These are phyloP conservation scores for Coleophoma eucalyptorum DNA, from an alignment of 2,329 filamentous ascomycete genomes.

Conservation along the genomic window DNA sequence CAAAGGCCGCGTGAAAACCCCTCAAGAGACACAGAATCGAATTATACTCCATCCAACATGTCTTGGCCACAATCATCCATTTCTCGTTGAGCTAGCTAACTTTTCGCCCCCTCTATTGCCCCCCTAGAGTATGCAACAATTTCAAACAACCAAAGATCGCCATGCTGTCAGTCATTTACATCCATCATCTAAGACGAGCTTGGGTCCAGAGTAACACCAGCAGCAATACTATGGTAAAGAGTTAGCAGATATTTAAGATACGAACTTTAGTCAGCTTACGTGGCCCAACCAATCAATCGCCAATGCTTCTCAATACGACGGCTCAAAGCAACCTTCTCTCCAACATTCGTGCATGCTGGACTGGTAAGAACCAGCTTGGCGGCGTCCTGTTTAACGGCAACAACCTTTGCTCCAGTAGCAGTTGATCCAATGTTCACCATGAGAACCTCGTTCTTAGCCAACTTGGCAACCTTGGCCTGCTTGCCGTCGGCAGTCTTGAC, in stretches of 20 bases:
- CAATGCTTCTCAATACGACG: constrained; percentile 99
- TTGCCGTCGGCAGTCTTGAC: constrained; percentile 98
- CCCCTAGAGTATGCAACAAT: too few species aligned
- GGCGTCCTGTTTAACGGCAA: constrained; percentile 95
- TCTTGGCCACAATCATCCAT: too few species aligned
- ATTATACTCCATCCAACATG: too few species aligned
- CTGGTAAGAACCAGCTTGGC: constrained; percentile 91
- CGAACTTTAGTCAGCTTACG: constrained; percentile 42
- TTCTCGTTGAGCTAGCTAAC: background rate
- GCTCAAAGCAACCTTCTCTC: constrained; percentile 95
- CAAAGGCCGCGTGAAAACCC: too few species aligned
- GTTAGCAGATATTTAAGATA: background rate
- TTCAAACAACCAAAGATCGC: too few species aligned
- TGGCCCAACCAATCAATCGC: constrained; percentile 91
- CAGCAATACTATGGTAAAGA: constrained; percentile 14
- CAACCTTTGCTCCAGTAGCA: constrained; percentile 94
- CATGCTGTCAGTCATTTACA: too few species aligned
- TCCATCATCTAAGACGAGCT: constrained; percentile 6
- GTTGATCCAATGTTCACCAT: constrained; percentile 99
- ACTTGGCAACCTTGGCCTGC: constrained; percentile 98
- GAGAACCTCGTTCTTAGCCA: constrained; percentile 97
- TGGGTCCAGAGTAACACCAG: constrained; percentile 28
- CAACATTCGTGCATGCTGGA: constrained; percentile 93
- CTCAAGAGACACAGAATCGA: too few species aligned
- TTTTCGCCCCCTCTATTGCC: too few species aligned